Evolutionary conservation across 2,329 filamentous ascomycete genomes (phyloP).

Genomic region (Nemania sp.): DNA sequence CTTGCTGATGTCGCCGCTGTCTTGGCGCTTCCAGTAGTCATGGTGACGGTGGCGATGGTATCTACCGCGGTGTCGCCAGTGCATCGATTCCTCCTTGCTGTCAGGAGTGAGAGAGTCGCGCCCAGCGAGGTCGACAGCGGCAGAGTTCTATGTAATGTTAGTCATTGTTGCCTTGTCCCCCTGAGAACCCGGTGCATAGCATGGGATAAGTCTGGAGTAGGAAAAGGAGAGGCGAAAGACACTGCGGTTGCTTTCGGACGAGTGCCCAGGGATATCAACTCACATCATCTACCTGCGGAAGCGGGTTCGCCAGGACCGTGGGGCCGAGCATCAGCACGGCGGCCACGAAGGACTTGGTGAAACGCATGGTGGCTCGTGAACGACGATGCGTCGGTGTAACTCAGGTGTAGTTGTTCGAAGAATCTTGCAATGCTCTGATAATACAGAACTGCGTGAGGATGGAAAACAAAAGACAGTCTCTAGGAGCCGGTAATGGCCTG

Average conservation of each 20-base stretch:
- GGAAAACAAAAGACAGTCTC: background rate
- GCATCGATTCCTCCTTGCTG: background rate
- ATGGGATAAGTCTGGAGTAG: too few species aligned
- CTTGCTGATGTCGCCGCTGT: background rate
- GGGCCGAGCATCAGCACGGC: constrained; percentile 31
- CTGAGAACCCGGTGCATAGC: too few species aligned
- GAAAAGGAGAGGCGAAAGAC: too few species aligned
- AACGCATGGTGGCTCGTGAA: constrained; percentile 26
- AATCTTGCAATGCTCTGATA: background rate
- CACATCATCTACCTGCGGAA: constrained; percentile 10
- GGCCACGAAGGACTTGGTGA: constrained; percentile 33
- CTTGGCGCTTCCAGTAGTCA: background rate
- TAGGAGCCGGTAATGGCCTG: background rate
- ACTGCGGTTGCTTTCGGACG: too few species aligned
- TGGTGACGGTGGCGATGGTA: constrained; percentile 5
- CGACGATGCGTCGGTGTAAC: background rate
- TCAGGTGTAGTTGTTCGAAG: constrained; percentile 3
- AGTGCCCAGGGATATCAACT: too few species aligned
- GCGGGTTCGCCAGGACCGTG: constrained; percentile 29
- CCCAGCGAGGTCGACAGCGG: constrained; percentile 2
- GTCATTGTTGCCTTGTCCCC: too few species aligned
- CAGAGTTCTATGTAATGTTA: too few species aligned
- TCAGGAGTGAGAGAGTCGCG: constrained; percentile 1
- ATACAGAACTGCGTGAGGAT: constrained; percentile 1
- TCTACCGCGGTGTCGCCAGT: background rate